A percentile compares a stretch with the other conserved stretches of the same genome.
phyloP scores from a whole-genome alignment of 2,329 filamentous ascomycete genomes.

The Colletotrichum chlorophyti region DNA sequence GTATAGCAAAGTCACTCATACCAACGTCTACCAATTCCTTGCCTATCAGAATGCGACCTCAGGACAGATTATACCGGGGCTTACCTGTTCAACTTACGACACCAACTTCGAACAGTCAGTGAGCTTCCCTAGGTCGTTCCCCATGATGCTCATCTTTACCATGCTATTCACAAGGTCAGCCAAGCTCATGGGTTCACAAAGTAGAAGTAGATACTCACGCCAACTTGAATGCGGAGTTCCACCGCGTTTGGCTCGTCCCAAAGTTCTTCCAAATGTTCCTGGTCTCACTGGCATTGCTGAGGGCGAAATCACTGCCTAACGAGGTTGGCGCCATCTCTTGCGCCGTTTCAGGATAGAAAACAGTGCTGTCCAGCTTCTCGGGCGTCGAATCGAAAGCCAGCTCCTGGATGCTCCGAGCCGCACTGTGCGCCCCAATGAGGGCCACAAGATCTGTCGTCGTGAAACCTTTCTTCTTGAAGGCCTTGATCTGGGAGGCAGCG shows the following conservation, averaged over 20 bases:
- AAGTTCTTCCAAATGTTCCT: slow-evolving; percentile 9
- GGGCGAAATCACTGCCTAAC: background rate
- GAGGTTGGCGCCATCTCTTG: slow-evolving; percentile 2
- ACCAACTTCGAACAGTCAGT: slow-evolving; percentile 13
- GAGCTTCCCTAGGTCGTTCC: slow-evolving; percentile 13
- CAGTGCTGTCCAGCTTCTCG: slow-evolving; percentile 14
- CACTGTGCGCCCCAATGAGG: slow-evolving; percentile 7
- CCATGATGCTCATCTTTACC: slow-evolving; percentile 16
- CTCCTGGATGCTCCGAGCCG: slow-evolving; percentile 1
- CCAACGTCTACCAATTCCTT: no score
- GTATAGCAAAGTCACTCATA: no score
- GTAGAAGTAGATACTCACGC: background rate
- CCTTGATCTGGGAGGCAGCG: slow-evolving; percentile 6
- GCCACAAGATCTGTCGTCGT: slow-evolving; percentile 9
- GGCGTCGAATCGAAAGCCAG: slow-evolving; percentile 14
- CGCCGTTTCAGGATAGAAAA: slow-evolving; percentile 7
- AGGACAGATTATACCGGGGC: no score
- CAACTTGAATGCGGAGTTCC: slow-evolving; percentile 12
- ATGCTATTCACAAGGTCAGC: background rate
- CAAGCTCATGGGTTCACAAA: background rate
- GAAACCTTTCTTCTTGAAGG: slow-evolving; percentile 16
- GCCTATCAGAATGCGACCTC: no score
- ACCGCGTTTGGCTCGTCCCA: slow-evolving; percentile 4
- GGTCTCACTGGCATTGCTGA: slow-evolving; percentile 2
- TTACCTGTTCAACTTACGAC: background rate